Base-by-base conservation (phyloP, 1,284 basidiomycete species). In the Earliella scabrosa region DNA sequence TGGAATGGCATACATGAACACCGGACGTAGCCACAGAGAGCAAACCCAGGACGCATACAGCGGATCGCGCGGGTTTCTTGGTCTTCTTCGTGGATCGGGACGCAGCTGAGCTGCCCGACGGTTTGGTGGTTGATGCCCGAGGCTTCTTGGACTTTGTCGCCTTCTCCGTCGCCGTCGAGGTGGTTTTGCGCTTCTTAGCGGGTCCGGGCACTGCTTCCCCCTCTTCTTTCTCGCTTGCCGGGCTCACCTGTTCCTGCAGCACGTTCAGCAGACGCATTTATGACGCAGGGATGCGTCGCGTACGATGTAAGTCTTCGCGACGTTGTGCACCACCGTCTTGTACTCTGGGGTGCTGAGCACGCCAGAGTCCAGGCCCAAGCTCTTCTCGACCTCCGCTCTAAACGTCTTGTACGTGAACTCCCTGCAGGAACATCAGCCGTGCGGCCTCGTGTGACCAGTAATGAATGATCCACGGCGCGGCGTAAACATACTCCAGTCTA, bases 351-450 rank as follows among this genome's bases (percentile, higher is more conserved):
- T 63, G 29, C 78, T 73, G 32, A 87, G 68, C 4, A 68, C 64
- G 1, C 77, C 78, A 14, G 67, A 56, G 8, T 75, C 69, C n/a
- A 87, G 62, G 10, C 61, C 59, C 45, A 83, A 70, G 11, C 69
- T 59, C 14, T 68, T 57, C 65, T 84, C 83, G 2, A 85, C 54
- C n/a, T 71, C 63, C 48, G 68, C 66, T 16, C 82, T 78, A 29
- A 85, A 74, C 21, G 76, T 73, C n/a, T 78, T 77, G 32, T 75
- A 73, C 1, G 82, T 85, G 11, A 81, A 65, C 34, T 73, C 59
- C 40, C 82, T 86, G 54, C 23, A 6, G 18, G 8, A 4, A 13
- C 7, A n/a, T 50, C 50, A 2, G 54, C 36, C n/a, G 10, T 18
- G 14, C 26, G 13, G n/a, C 43, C n/a, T n/a, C n/a, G n/a, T n/a